Evolutionary conservation across 805 yeast species (phyloP), one percentile per base, ranked within the genome.

Genomic region (Ogataea methanolica): DNA sequence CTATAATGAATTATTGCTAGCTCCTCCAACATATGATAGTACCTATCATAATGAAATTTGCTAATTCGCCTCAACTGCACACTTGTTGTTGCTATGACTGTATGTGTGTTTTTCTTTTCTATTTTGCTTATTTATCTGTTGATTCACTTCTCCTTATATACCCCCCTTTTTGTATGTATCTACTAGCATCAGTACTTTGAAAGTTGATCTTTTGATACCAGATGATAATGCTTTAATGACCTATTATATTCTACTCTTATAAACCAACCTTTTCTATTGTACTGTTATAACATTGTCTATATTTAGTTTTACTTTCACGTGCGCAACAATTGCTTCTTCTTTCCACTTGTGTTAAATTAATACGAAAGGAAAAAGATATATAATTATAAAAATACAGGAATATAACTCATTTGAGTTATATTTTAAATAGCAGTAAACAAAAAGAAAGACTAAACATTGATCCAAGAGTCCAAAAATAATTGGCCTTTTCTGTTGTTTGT

Each of bases 401-500:
- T 26, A 26, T 5, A 26, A 11, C 31, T 26, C 31, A 9, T 26
- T 26, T 26, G 31, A 26, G 31, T 9, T 11, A 5, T n/a, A 26
- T 26, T 26, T 26, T 5, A 7, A 26, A 26, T 11, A 11, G 9
- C 31, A 26, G 6, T 7, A 4, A 26, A 26, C 31, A 6, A 9
- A 26, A 11, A 11, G 11, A 37, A 3, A 15, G 21, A 21, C n/a
- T 51, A 60, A 42, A 56, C 47, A 46, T 51, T 58, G 33, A 61
- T 54, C 67, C 69, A 65, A 6, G 68, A 53, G 46, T 65, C 69
- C 36, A 66, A 45, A 44, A 53, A 66, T 11, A 62, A 22, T 22
- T 46, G 51, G 22, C 47, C 50, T 31, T 50, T 48, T 19, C 49
- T 47, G 15, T 41, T 37, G 14, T 43, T 46, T 42, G 46, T 51